Base-by-base conservation (phyloP, 2,329 filamentous ascomycete species). In the Knufia fluminis region DNA sequence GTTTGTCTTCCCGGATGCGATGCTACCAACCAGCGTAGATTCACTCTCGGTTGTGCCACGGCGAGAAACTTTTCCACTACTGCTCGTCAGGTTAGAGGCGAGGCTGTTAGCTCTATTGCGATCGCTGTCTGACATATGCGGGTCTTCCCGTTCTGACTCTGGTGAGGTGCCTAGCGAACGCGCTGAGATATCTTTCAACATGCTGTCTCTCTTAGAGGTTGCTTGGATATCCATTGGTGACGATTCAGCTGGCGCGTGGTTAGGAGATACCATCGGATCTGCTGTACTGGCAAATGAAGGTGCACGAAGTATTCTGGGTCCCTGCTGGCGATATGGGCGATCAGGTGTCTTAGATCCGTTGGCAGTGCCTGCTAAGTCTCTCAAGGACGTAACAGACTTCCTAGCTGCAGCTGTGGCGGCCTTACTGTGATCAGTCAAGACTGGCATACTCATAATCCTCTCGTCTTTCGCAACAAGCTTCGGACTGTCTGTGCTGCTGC, bases 201-300 rank as follows among this genome's bases (percentile, higher is more conserved):
- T 86, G 20, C 83, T 83, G 60, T 78, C 71, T 51, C 72, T 72
- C 44, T 80, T 73, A 32, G 80, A 76, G 1, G 77, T 75, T 3
- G 74, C 73, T 26, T 76, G 77, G 1, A 71, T 59, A 12, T 69
- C 76, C 12, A 75, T 72, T 52, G 76, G 78, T 56, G 78, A 77
- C 10, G 80, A 72, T 52, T 88, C 83, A 17, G 80, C 79, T 54
- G 83, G 82, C 0, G 78, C 74, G 28, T 76, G 73, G 58, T 88
- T 82, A 1, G 82, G 80, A 24, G 78, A 80, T 4, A 90, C 77
- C 17, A 82, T 70, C 1, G 86, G 82, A 48, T 79, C 75, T 1
- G 82, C 76, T 22, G 77, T 75, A 50, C 71, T 73, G 9, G 79
- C 77, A 57, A 85, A 82, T 0, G 83, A 83, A 32, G 74, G 72